These are phyloP conservation scores for Colletotrichum spaethianum DNA, from an alignment of 2,329 filamentous ascomycete genomes.

Conservation along the genomic window DNA sequence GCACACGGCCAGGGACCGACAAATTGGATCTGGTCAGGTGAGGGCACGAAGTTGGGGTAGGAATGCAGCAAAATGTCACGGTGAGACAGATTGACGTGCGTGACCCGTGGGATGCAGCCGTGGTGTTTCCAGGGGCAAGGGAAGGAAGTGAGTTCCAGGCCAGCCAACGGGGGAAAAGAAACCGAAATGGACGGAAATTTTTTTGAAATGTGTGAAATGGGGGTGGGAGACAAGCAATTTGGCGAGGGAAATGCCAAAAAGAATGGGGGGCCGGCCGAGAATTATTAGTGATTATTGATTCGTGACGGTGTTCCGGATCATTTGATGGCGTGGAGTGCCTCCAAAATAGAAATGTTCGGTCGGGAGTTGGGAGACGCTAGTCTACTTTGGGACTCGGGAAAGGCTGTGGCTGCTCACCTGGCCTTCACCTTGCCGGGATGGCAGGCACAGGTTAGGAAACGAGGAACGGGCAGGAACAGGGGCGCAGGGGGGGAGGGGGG, in stretches of 20 bases:
- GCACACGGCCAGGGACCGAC: slow-evolving; percentile 33
- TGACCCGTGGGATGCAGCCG: slow-evolving; percentile 5
- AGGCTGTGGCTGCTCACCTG: slow-evolving; percentile 20
- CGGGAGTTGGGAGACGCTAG: slow-evolving; percentile 33
- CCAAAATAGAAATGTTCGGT: slow-evolving; percentile 28
- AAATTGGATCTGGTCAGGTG: slow-evolving; percentile 39
- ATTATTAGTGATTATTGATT: slow-evolving; percentile 5
- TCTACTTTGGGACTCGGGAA: slow-evolving; percentile 8
- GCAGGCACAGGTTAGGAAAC: neutral
- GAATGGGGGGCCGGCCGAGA: neutral
- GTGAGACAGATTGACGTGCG: slow-evolving; percentile 24
- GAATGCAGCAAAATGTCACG: slow-evolving; percentile 15
- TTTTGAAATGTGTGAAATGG: neutral
- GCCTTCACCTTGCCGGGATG: slow-evolving; percentile 3
- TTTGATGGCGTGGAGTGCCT: neutral
- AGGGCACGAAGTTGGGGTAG: slow-evolving; percentile 27
- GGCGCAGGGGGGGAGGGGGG: neutral
- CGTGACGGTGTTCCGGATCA: neutral
- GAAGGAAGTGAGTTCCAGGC: slow-evolving; percentile 4
- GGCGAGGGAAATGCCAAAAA: slow-evolving; percentile 5
- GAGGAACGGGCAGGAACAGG: neutral
- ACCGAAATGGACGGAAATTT: slow-evolving; percentile 6
- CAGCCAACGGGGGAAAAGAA: slow-evolving; percentile 24
- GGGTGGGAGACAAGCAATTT: slow-evolving; percentile 28
- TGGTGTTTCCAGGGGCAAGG: neutral